Base-by-base conservation (phyloP, 1,284 basidiomycete species). In the Spongispora temasekensis region DNA sequence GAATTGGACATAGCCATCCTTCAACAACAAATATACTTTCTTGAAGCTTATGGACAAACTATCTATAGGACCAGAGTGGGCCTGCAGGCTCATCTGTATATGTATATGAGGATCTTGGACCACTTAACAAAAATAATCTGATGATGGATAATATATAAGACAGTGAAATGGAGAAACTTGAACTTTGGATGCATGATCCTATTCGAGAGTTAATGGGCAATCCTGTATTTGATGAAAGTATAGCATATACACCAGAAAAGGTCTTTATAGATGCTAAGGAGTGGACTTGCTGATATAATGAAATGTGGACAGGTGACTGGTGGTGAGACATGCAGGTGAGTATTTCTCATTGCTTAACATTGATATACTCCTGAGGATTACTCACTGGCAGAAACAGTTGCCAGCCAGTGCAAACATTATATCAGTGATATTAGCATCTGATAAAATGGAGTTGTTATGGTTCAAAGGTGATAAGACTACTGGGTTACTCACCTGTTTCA, bases 11-110 rank as follows among this genome's bases (percentile, higher is more conserved):
- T 17, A 30, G 28, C 48, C 28, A 7, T 30, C 27, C 27, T 50
- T 19, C 28, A 27, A 19, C 8, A 50, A 19, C 12, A 72, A 71
- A 10, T 58, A 61, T n/a, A 57, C 56, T 0, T 67, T 75, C 31
- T 51, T 70, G 10, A 54, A 69, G 9, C 51, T 60, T 10, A 42
- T 75, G 6, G 64, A 71, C 27, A 3, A 25, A 9, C 60, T 74
- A 5, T 68, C 69, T 0, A 35, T 6, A 3, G 68, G 71, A 1
- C 56, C 61, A 1, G 56, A 61, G 3, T 77, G 74, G 71, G 54
- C 28, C 10, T 50, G 48, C 30, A 28, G 13, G n/a, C 37, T 55
- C 17, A 21, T 50, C 15, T 19, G 19, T 30, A n/a, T n/a, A n/a
- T n/a, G 27, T 50, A 5, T 19, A 50, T n/a, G 40, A 28, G 8